Evolutionary conservation across 495 filamentous ascomycete species (phyloP).

Genomic region (Thozetella sp.): DNA sequence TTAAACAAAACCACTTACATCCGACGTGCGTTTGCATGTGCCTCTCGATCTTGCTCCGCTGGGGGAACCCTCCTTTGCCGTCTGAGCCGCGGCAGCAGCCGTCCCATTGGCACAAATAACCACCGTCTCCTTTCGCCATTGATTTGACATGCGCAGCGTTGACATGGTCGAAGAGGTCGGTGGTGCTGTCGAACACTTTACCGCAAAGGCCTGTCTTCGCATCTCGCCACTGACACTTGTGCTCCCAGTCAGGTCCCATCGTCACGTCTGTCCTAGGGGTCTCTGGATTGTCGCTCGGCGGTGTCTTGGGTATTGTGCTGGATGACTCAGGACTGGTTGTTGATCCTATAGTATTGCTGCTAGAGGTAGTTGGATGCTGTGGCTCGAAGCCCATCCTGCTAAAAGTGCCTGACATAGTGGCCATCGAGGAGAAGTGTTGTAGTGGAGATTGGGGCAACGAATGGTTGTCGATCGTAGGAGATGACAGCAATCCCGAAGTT

Average conservation of each 20-base stretch:
- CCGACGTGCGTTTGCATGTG: conserved; percentile 66
- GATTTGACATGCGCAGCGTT: conserved; percentile 26
- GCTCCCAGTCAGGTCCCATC: conserved; percentile 14
- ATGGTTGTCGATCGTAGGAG: neutral
- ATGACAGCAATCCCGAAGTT: conserved; percentile 11
- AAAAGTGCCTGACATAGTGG: neutral
- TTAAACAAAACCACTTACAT: conserved; percentile 42
- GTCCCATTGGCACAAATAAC: conserved; percentile 34
- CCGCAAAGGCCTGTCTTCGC: conserved; percentile 22
- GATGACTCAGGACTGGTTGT: conserved; percentile 6
- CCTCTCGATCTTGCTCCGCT: conserved; percentile 62
- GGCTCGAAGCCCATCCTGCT: neutral
- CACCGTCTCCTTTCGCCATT: conserved; percentile 28
- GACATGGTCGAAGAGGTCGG: conserved; percentile 28
- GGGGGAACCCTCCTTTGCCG: conserved; percentile 47
- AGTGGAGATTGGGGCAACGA: neutral
- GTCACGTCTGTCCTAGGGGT: conserved; percentile 3
- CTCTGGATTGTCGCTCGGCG: conserved; percentile 14
- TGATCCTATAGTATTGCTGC: neutral
- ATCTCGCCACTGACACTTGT: conserved; percentile 32
- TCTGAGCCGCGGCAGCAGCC: conserved; percentile 38
- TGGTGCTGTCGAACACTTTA: conserved; percentile 18
- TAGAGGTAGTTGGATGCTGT: neutral
- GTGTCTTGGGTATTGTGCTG: conserved; percentile 11
- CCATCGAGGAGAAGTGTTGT: neutral